Evolutionary conservation across 805 yeast genomes (phyloP).

Genomic region (Teunomyces lycoperdinae): DNA sequence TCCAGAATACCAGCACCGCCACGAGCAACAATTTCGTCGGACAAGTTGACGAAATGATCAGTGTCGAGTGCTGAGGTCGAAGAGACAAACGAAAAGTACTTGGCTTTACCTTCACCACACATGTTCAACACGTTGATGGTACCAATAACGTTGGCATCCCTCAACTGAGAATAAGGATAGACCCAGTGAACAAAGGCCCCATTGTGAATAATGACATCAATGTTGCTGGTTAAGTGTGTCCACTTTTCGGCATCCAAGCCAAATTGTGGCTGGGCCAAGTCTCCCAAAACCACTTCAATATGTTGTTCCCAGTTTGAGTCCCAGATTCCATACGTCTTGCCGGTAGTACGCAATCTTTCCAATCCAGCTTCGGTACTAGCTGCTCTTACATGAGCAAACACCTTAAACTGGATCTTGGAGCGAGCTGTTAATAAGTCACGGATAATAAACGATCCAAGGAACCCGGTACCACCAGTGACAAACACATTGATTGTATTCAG

Average conservation of each 20-base stretch:
- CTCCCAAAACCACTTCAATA: constrained; percentile 78
- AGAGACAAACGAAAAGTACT: constrained; percentile 85
- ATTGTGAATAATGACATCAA: constrained; percentile 88
- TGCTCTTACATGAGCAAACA: constrained; percentile 93
- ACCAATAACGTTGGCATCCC: constrained; percentile 91
- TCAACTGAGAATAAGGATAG: constrained; percentile 83
- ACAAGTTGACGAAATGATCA: constrained; percentile 70
- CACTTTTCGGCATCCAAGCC: constrained; percentile 63
- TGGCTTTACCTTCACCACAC: constrained; percentile 77
- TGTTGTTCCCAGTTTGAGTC: constrained; percentile 52
- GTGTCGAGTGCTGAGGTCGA: constrained; percentile 93
- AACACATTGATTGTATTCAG: constrained; percentile 56
- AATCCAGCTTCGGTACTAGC: constrained; percentile 62
- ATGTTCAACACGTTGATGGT: constrained; percentile 80
- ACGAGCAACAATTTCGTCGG: constrained; percentile 62
- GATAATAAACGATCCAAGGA: constrained; percentile 86
- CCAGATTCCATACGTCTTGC: constrained; percentile 83
- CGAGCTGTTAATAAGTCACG: constrained; percentile 67
- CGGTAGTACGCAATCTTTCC: constrained; percentile 71
- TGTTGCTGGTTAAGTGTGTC: constrained; percentile 49
- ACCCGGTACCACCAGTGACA: constrained; percentile 95
- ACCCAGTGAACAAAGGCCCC: constrained; percentile 99
- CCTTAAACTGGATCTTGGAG: constrained; percentile 47
- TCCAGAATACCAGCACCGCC: constrained; percentile 78
- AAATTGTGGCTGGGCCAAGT: constrained; percentile 67